Conservation (phyloP, 257 asterid species). For the Eustoma russellianum region DNA sequence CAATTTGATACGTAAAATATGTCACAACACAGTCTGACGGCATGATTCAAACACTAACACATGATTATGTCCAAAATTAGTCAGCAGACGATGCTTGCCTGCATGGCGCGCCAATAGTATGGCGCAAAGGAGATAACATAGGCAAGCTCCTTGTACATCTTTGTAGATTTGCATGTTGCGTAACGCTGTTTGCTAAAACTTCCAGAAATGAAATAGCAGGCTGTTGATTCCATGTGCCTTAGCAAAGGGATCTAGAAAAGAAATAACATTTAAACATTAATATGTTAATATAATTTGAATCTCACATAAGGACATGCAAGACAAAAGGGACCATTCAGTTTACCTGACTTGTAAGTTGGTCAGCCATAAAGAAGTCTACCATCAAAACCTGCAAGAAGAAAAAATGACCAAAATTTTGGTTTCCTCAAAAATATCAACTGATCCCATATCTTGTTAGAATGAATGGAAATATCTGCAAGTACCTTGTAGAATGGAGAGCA, state of each 20-base stretch:
- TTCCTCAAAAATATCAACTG: not conserved
- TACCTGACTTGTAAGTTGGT: slow-evolving; percentile 98
- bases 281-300: not conserved
- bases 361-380: slow-evolving; percentile 99
- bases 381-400: slow-evolving; percentile 56
- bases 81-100: slow-evolving; percentile 33
- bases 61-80: not conserved
- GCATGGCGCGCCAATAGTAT: slow-evolving; percentile 96
- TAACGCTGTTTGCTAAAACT: slow-evolving; percentile 49
- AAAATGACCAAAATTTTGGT: slow-evolving; percentile 4
- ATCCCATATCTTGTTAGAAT: not conserved
- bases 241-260: slow-evolving; percentile 56
- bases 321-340: not conserved
- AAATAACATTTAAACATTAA: not conserved
- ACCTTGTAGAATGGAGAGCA: slow-evolving; percentile 96
- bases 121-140: slow-evolving; percentile 90
- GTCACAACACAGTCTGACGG: not conserved
- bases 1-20: not conserved
- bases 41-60: not conserved
- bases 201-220: slow-evolving; percentile 80
- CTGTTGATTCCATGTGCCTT: slow-evolving; percentile 90
- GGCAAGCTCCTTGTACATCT: slow-evolving; percentile 72
- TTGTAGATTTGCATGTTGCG: slow-evolving; percentile 70
- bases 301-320: not conserved
- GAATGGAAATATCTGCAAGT: slow-evolving; percentile 1